These are phyloP conservation scores for Prunus salicina DNA, from an alignment of 306 rosid species.

Conservation along the genomic window DNA sequence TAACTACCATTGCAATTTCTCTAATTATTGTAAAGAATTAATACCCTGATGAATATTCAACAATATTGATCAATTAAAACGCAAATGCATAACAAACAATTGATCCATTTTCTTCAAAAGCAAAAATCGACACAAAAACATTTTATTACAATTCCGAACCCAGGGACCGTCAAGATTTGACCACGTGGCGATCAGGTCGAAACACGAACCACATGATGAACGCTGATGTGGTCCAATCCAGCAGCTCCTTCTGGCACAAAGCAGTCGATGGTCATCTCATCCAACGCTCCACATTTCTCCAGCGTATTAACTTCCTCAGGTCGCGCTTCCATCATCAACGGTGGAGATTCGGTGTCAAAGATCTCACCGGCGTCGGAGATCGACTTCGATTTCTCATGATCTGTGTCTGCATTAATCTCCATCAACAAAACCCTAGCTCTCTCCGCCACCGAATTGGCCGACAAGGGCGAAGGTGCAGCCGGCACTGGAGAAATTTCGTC, in stretches of 20 bases:
- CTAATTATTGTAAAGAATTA: too few species aligned
- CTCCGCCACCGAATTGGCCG: neutral
- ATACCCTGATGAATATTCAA: too few species aligned
- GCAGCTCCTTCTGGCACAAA: neutral
- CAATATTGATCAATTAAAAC: too few species aligned
- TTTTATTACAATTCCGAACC: too few species aligned
- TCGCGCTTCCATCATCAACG: neutral
- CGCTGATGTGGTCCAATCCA: neutral
- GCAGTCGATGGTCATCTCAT: conserved; percentile 12
- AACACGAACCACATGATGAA: neutral
- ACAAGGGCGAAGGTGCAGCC: neutral
- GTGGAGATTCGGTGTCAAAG: neutral
- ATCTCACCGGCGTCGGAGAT: neutral
- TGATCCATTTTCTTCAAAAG: too few species aligned
- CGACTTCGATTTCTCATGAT: neutral
- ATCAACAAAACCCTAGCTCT: conserved; percentile 4
- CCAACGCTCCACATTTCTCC: conserved; percentile 11
- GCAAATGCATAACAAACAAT: too few species aligned
- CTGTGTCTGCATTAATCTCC: neutral
- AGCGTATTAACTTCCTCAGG: neutral
- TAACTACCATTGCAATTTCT: too few species aligned
- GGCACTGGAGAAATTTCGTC: neutral
- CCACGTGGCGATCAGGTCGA: neutral
- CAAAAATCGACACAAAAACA: too few species aligned
- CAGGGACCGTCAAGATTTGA: conserved; percentile 1